These are phyloP conservation scores for Penicillium sp. DNA, from an alignment of 2,329 filamentous ascomycete species.

Conservation along the genomic window DNA sequence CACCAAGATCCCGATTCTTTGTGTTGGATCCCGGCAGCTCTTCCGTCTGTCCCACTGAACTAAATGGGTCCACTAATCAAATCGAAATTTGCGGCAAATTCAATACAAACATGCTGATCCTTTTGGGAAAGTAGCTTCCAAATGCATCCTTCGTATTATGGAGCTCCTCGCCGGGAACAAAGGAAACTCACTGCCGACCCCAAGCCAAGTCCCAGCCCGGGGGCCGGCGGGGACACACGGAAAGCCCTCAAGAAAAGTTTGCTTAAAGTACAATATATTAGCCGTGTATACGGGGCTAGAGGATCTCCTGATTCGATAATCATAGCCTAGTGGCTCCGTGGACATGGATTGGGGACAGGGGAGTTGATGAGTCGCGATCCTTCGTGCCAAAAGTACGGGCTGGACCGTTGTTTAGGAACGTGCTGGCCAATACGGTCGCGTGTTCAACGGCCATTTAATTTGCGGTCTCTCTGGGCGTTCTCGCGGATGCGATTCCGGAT, in stretches of 20 bases:
- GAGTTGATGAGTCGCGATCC: slow-evolving; percentile 5
- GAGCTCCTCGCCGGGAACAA: not conserved
- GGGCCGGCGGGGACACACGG: not conserved
- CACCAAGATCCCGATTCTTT: slow-evolving; percentile 15
- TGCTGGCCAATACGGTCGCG: slow-evolving; percentile 5
- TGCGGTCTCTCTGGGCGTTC: slow-evolving; percentile 2
- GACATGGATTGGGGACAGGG: slow-evolving; percentile 11
- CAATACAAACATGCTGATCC: not conserved
- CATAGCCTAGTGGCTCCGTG: slow-evolving; percentile 11
- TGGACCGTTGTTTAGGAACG: slow-evolving; percentile 18
- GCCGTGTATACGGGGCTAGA: not conserved
- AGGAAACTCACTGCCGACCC: not conserved
- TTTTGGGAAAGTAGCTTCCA: not conserved
- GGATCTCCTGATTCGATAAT: not conserved
- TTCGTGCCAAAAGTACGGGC: slow-evolving; percentile 8
- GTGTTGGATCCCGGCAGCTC: slow-evolving; percentile 12
- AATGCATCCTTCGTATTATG: not conserved
- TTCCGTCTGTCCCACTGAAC: slow-evolving; percentile 8
- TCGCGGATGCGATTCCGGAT: slow-evolving; percentile 12
- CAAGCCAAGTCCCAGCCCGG: not conserved
- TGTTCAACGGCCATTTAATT: not conserved
- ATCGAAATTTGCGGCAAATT: slow-evolving; percentile 3
- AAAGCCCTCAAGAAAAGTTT: not conserved
- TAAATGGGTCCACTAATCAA: not conserved
- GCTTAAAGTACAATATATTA: slow-evolving; percentile 3